A percentile compares a stretch with the other conserved stretches of the same genome.
Conservation (phyloP, 2,329 filamentous ascomycete species). For the Colletotrichum sp. region DNA sequence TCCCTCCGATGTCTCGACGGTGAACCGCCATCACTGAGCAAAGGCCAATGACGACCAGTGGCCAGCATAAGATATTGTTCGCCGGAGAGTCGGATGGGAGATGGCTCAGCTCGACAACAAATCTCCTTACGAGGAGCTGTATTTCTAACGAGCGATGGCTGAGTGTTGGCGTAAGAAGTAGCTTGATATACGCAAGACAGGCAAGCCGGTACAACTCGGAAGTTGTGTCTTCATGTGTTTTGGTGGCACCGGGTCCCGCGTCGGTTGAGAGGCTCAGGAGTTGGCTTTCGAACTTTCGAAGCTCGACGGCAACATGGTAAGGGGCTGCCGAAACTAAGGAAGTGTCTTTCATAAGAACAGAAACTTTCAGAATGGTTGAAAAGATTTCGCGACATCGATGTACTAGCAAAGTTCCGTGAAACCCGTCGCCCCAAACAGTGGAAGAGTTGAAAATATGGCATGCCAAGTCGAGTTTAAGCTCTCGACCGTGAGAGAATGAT, state of each 20-base stretch:
- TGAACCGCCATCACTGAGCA: background rate
- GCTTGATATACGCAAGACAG: background rate
- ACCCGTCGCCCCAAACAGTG: background rate
- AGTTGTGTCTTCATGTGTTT: background rate
- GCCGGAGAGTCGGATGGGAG: background rate
- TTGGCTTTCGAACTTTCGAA: background rate
- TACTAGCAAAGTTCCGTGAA: background rate
- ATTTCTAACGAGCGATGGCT: background rate
- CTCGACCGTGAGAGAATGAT: background rate
- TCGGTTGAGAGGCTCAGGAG: background rate
- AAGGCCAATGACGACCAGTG: background rate
- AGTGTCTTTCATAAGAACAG: background rate
- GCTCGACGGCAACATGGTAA: background rate
- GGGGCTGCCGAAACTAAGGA: background rate
- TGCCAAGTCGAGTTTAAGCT: background rate
- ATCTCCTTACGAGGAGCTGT: background rate
- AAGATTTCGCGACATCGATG: background rate
- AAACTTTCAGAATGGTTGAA: background rate
- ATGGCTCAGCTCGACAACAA: background rate
- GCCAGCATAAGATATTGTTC: background rate
- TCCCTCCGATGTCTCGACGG: background rate
- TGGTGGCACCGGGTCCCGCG: background rate
- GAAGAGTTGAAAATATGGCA: background rate
- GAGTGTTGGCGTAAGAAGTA: background rate
- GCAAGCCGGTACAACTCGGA: background rate